Evolutionary conservation across 805 yeast species (phyloP).

Genomic region (Saccharomyces eubayanus): DNA sequence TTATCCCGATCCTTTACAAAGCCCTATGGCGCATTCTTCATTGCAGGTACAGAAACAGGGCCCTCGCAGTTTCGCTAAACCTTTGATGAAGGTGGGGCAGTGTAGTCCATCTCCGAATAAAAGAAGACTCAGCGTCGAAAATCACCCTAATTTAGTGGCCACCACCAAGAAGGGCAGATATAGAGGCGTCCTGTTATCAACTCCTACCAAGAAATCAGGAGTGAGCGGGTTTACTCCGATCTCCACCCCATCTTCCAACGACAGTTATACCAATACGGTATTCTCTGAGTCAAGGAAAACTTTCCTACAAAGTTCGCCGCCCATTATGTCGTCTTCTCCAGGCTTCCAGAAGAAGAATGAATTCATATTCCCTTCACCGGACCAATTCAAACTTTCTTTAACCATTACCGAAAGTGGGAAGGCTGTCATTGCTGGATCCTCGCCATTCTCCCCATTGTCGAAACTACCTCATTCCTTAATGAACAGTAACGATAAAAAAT

Average conservation of each 20-base stretch:
- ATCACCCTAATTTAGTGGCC: not conserved
- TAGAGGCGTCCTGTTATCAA: constrained; percentile 23
- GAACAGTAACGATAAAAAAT: not conserved
- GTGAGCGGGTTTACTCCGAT: constrained; percentile 8
- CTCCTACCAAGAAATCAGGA: constrained; percentile 15
- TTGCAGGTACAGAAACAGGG: constrained; percentile 27
- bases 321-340: constrained; percentile 8
- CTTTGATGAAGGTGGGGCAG: constrained; percentile 30
- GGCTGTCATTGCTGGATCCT: constrained; percentile 24
- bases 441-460: constrained; percentile 6
- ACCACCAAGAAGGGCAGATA: constrained; percentile 20
- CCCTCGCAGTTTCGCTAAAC: constrained; percentile 24
- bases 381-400: constrained; percentile 21
- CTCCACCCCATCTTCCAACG: constrained; percentile 16
- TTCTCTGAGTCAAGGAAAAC: constrained; percentile 14
- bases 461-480: constrained; percentile 1
- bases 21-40: constrained; percentile 33
- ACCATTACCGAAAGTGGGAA: constrained; percentile 28
- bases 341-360: constrained; percentile 2
- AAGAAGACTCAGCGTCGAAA: constrained; percentile 5
- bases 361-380: not conserved
- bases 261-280: constrained; percentile 8
- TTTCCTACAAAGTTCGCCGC: constrained; percentile 10
- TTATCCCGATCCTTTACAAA: constrained; percentile 29
- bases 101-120: constrained; percentile 22